These are phyloP conservation scores for Neonectria punicea DNA, from an alignment of 2,329 filamentous ascomycete species.

Conservation along the genomic window DNA sequence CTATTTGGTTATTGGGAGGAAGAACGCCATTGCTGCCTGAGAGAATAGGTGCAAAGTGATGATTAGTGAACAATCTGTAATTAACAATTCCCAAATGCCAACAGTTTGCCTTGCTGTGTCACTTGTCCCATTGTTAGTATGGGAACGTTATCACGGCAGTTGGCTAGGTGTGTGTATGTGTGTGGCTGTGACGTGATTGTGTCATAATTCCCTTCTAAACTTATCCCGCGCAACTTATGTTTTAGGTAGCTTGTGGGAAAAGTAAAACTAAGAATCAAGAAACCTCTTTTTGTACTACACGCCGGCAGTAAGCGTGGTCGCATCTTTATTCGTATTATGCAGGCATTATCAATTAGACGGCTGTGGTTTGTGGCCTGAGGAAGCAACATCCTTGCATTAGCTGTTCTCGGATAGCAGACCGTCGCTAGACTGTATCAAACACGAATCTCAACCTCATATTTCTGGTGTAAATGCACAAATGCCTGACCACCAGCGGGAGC, in stretches of 20 bases:
- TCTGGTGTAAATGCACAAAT: constrained; percentile 46
- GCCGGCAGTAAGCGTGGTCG: too few species aligned
- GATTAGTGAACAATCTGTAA: neutral
- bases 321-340: neutral
- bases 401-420: constrained; percentile 39
- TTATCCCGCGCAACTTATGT: neutral
- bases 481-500: constrained; percentile 34
- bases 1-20: neutral
- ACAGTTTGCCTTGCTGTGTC: neutral
- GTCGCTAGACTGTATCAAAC: constrained; percentile 31
- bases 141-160: neutral
- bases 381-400: constrained; percentile 31
- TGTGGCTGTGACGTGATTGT: neutral
- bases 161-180: neutral
- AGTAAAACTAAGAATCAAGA: neutral
- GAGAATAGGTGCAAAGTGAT: neutral
- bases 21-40: neutral
- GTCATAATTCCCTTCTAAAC: neutral
- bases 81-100: neutral
- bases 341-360: constrained; percentile 2
- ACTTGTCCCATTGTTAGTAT: neutral
- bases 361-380: constrained; percentile 24
- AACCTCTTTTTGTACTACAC: neutral
- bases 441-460: constrained; percentile 44
- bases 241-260: neutral